phyloP scores from a whole-genome alignment of 192 early-diverging fungal genomes.

The Coemansia guatemalensis region DNA sequence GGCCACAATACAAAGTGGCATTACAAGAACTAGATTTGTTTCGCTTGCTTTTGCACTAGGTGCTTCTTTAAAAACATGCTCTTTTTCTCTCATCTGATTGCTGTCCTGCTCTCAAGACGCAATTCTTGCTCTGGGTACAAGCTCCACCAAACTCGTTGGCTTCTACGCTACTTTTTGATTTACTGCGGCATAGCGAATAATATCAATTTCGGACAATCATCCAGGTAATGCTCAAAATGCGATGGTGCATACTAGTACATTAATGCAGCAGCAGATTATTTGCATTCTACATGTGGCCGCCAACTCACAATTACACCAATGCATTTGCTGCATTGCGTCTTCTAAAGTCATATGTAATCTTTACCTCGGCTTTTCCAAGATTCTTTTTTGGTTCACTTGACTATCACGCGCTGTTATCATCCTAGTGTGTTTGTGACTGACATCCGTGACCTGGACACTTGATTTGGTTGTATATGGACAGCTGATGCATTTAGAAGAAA shows the following conservation, averaged over 20 bases:
- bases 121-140: too few relatives aligned
- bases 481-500: too few relatives aligned
- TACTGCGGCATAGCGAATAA: too few relatives aligned
- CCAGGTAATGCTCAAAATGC: too few relatives aligned
- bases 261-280: conserved; percentile 10
- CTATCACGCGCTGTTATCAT: neutral
- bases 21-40: conserved; percentile 21
- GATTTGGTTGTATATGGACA: too few relatives aligned
- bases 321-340: too few relatives aligned
- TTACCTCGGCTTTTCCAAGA: neutral
- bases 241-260: neutral
- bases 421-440: neutral
- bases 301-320: too few relatives aligned
- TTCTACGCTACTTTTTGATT: neutral
- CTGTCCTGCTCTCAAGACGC: too few relatives aligned
- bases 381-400: neutral
- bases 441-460: too few relatives aligned
- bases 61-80: conserved; percentile 5
- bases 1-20: conserved; percentile 37
- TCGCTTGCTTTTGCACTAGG: conserved; percentile 5
- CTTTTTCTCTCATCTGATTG: neutral
- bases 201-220: too few relatives aligned
- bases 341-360: too few relatives aligned
- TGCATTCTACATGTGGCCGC: neutral
- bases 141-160: too few relatives aligned